phyloP scores from a whole-genome alignment of 2,329 filamentous ascomycete species.

The Fusarium protoensiforme region DNA sequence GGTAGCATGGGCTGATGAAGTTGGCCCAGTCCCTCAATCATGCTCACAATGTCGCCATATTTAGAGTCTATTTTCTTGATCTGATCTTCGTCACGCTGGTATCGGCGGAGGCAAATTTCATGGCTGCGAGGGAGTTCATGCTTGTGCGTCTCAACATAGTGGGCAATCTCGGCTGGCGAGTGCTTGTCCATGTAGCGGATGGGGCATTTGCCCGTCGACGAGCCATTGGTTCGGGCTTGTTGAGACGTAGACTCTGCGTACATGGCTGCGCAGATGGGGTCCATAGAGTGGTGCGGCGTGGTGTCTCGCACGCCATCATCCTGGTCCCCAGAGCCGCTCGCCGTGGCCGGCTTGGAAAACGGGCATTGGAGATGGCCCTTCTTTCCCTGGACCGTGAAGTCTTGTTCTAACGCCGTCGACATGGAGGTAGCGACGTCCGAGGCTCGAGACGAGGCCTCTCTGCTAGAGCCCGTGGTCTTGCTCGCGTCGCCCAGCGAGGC shows the following conservation, averaged over 20 bases:
- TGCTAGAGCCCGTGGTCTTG: slow-evolving; percentile 63
- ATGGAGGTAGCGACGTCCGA: slow-evolving; percentile 64
- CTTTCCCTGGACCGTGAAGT: slow-evolving; percentile 88
- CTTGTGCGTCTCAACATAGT: slow-evolving; percentile 95
- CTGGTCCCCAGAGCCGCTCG: slow-evolving; percentile 41
- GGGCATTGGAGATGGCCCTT: slow-evolving; percentile 85
- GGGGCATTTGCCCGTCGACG: slow-evolving; percentile 77
- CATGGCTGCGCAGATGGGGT: slow-evolving; percentile 74
- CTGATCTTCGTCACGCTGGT: slow-evolving; percentile 87
- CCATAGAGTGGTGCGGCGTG: slow-evolving; percentile 61
- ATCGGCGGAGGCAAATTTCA: slow-evolving; percentile 89
- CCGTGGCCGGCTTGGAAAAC: slow-evolving; percentile 66
- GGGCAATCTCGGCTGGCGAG: slow-evolving; percentile 90
- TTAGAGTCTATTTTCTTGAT: slow-evolving; percentile 92
- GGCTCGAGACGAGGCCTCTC: slow-evolving; percentile 58
- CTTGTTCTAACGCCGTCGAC: slow-evolving; percentile 80
- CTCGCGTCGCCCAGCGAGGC: slow-evolving; percentile 61
- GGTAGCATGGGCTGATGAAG: slow-evolving; percentile 91
- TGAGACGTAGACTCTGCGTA: slow-evolving; percentile 68
- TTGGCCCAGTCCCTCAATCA: slow-evolving; percentile 90
- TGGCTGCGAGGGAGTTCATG: slow-evolving; percentile 95
- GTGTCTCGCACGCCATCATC: slow-evolving; percentile 48
- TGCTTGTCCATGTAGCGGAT: slow-evolving; percentile 94
- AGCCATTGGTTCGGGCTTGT: slow-evolving; percentile 59
- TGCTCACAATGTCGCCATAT: slow-evolving; percentile 90